Base-by-base conservation (phyloP, 2,329 filamentous ascomycete genomes). In the Tothia fuscella region DNA sequence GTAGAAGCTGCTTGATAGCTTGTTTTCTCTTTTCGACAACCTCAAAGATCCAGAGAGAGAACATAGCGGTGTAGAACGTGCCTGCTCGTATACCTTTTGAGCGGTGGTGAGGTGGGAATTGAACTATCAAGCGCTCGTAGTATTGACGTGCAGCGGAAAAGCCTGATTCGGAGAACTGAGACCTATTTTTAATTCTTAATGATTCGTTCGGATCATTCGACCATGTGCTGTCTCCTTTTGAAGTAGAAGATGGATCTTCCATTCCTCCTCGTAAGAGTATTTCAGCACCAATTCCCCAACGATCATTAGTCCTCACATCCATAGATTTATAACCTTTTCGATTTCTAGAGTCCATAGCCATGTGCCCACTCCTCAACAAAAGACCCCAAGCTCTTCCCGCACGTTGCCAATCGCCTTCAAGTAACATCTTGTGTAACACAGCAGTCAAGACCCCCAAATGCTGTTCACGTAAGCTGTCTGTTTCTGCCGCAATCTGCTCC, bases 281-380 rank as follows among this genome's bases (percentile, higher is more conserved):
- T 61, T 94, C 88, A 2, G 84, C 85, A 1, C 85, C 87, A 33
- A 94, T 71, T 12, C 80, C 80, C 89, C 88, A 95, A 49, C 82
- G 71, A 26, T 76, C 72, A 52, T 79, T 71, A 16, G 66, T 67
- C 29, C 86, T 74, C 36, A 89, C 58, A 55, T 94, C 85, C 16
- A 88, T 66, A 5, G 64, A 62, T 36, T 60, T 58, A 3, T 76
- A 76, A 44, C 62, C 54, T 22, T 28, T 25, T 19, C 78, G 64
- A 38, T 70, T 72, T 35, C 76, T 70, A 7, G 10, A 12, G 10
- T 22, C 30, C 26, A 24, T 29, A 2, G 39, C 22, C 17, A 41
- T 19, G 20, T 28, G 24, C 10, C 42, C 31, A 28, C 35, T 41
- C 37, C 80, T 73, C 35, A 87, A 57, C 24, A 94, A 68, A 49